Percentiles rank a stretch among this genome's conserved stretches.
phyloP scores from a whole-genome alignment of 331 rosid species.

The Quercus tomentella region DNA sequence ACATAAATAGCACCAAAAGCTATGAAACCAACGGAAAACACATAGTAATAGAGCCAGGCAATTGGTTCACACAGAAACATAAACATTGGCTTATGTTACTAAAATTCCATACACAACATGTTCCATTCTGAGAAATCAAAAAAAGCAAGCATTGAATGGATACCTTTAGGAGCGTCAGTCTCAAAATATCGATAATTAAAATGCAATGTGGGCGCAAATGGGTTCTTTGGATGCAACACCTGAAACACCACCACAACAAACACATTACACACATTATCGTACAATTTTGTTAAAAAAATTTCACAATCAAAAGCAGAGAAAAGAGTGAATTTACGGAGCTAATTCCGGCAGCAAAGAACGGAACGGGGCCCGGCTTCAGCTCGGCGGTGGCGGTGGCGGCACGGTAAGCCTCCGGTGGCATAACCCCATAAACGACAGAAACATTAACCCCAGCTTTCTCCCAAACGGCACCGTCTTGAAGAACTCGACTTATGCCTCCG shows the following conservation, averaged over 20 bases:
- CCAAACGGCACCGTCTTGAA: constrained; percentile 89
- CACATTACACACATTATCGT: no score
- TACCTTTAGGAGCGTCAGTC: constrained; percentile 89
- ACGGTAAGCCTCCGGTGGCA: constrained; percentile 98
- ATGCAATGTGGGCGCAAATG: constrained; percentile 93
- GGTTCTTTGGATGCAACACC: constrained; percentile 97
- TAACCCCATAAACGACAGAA: constrained; percentile 87
- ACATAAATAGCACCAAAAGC: not conserved
- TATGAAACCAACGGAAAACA: not conserved
- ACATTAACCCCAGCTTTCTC: constrained; percentile 99
- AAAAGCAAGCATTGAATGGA: not conserved
- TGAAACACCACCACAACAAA: constrained; percentile 17
- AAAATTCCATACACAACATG: not conserved
- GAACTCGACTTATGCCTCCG: constrained; percentile 94
- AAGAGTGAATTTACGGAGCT: constrained; percentile 64
- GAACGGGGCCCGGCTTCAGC: constrained; percentile 84
- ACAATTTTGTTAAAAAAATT: no score
- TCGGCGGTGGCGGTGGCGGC: constrained; percentile 68
- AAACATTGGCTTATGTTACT: not conserved
- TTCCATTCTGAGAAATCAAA: not conserved
- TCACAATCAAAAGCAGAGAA: not conserved
- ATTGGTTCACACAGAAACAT: not conserved
- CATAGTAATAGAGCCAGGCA: not conserved
- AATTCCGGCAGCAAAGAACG: constrained; percentile 91
- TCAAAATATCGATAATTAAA: constrained; percentile 96